These are phyloP conservation scores for Mediolabrus comicus DNA, from an alignment of 108 stramenopile species.

Conservation along the genomic window DNA sequence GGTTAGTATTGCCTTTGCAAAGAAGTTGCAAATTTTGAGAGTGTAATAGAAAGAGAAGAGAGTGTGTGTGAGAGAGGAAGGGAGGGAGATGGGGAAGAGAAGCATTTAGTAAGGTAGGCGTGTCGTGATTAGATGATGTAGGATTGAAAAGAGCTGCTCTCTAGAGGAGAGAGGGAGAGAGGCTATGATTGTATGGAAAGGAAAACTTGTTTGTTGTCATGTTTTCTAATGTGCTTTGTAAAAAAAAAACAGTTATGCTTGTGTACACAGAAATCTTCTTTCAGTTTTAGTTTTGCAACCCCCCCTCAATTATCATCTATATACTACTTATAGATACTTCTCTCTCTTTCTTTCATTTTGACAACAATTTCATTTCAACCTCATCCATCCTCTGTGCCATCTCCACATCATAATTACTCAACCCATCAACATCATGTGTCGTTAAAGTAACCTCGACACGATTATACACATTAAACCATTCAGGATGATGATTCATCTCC, in stretches of 20 bases:
- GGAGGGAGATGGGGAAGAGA: background rate
- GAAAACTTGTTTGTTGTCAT: background rate
- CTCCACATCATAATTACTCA: slow-evolving; percentile 71
- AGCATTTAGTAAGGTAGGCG: background rate
- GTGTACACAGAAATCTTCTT: background rate
- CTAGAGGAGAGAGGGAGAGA: background rate
- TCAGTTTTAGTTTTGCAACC: background rate
- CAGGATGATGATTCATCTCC: slow-evolving; percentile 97
- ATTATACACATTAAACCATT: slow-evolving; percentile 98
- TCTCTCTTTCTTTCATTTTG: slow-evolving; percentile 1
- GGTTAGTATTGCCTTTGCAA: slow-evolving; percentile 91
- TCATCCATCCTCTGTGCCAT: slow-evolving; percentile 83
- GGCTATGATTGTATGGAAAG: too few species aligned
- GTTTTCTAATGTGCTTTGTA: too few species aligned
- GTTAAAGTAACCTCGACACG: slow-evolving; percentile 84
- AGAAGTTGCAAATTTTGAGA: slow-evolving; percentile 90
- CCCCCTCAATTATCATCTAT: background rate
- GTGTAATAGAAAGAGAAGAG: slow-evolving; percentile 9
- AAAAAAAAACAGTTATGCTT: too few species aligned
- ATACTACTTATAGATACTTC: background rate
- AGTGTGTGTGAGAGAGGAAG: background rate
- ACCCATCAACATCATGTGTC: slow-evolving; percentile 84
- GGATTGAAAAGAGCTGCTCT: background rate
- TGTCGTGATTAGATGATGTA: background rate
- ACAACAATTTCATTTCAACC: slow-evolving; percentile 58